Percentiles rank a stretch among this genome's conserved stretches.
These are phyloP conservation scores for Entomortierella chlamydospora DNA, from an alignment of 192 early-diverging fungal genomes.

Conservation along the genomic window DNA sequence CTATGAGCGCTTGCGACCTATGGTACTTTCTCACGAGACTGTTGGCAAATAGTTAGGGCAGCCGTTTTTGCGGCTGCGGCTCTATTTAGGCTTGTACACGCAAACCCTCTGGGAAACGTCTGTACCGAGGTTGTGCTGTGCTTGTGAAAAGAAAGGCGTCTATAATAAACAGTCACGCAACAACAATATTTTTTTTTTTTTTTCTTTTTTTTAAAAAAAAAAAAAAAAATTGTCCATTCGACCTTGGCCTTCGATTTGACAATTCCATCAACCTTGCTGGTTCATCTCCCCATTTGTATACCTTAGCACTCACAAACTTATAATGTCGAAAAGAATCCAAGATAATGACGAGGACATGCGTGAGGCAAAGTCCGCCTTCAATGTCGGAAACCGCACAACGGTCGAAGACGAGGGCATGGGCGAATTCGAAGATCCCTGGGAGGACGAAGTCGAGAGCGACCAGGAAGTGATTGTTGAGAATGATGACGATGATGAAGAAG, in stretches of 20 bases:
- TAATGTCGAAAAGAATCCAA: slow-evolving; percentile 50
- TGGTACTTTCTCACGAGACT: too few relatives aligned
- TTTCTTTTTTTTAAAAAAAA: too few relatives aligned
- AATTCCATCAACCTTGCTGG: not conserved
- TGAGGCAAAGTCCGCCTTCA: slow-evolving; percentile 50
- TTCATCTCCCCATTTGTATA: not conserved
- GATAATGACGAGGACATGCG: slow-evolving; percentile 57
- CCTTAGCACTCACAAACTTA: slow-evolving; percentile 7
- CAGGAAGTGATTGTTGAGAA: slow-evolving; percentile 73
- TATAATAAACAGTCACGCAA: not conserved
- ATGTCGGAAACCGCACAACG: slow-evolving; percentile 35
- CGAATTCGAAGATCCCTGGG: slow-evolving; percentile 94
- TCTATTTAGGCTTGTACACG: too few relatives aligned
- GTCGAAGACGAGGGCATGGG: slow-evolving; percentile 75
- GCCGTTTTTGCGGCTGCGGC: too few relatives aligned
- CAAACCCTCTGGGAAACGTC: too few relatives aligned
- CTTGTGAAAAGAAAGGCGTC: too few relatives aligned
- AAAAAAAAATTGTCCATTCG: not conserved
- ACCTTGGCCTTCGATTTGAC: not conserved
- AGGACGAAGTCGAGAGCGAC: slow-evolving; percentile 86
- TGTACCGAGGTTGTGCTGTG: too few relatives aligned
- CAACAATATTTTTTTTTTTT: not conserved
- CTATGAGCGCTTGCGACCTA: too few relatives aligned
- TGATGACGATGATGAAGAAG: slow-evolving; percentile 51
- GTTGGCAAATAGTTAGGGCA: too few relatives aligned